Conservation (phyloP, 2,329 filamentous ascomycete genomes). For the Ilyonectria robusta region DNA sequence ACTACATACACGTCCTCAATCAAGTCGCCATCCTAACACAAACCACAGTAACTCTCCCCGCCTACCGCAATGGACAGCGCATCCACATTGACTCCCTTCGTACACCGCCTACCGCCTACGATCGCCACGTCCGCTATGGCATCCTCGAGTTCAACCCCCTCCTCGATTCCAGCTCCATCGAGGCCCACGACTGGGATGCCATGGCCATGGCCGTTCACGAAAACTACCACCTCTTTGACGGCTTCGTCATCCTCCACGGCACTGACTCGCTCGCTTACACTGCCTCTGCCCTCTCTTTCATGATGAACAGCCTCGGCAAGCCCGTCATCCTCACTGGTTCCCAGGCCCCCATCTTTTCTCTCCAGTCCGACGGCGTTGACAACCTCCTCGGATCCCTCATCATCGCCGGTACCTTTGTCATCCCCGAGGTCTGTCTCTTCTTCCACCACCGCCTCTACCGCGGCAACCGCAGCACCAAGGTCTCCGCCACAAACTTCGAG, state of each 20-base stretch:
- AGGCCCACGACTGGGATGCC: slow-evolving; percentile 86
- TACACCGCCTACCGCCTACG: slow-evolving; percentile 85
- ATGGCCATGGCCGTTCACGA: slow-evolving; percentile 84
- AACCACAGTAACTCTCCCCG: slow-evolving; percentile 62
- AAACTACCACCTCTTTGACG: slow-evolving; percentile 92
- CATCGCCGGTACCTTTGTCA: slow-evolving; percentile 91
- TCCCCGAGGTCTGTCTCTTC: slow-evolving; percentile 93
- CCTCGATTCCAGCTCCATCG: slow-evolving; percentile 92
- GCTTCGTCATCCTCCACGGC: slow-evolving; percentile 91
- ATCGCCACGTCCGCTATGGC: slow-evolving; percentile 85
- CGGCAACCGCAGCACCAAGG: slow-evolving; percentile 89
- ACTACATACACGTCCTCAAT: background rate
- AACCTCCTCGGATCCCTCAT: slow-evolving; percentile 91
- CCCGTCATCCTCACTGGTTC: slow-evolving; percentile 89
- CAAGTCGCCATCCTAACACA: slow-evolving; percentile 10
- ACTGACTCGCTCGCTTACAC: slow-evolving; percentile 93
- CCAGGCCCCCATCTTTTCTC: slow-evolving; percentile 88
- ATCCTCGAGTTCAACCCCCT: slow-evolving; percentile 88
- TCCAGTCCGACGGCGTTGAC: slow-evolving; percentile 92
- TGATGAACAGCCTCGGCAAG: slow-evolving; percentile 92
- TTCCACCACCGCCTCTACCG: slow-evolving; percentile 94
- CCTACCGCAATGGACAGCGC: slow-evolving; percentile 64
- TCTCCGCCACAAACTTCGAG: slow-evolving; percentile 87
- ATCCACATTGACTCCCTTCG: slow-evolving; percentile 77
- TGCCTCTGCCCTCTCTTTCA: slow-evolving; percentile 91